Evolutionary conservation across 352 stramenopile genomes (phyloP), one percentile per base, ranked within the genome.

Genomic region (Nothophytophthora sp.): DNA sequence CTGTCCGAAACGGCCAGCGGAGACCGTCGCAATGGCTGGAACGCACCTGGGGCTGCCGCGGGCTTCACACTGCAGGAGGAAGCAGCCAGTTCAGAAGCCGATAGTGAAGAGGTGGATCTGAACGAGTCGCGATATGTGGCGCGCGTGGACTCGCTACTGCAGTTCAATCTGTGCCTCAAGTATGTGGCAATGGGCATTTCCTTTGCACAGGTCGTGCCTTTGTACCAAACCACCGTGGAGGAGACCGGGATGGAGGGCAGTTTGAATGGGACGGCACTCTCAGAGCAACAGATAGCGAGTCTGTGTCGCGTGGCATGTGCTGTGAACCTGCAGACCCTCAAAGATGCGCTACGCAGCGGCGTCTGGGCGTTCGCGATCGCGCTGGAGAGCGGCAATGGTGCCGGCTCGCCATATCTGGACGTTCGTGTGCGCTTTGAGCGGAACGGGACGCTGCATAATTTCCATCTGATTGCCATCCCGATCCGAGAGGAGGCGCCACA

Each of bases 161-260:
- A 23, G 22, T 69, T 65, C 45, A 65, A 65, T 41, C 60, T 55
- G 54, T 69, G 60, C 16, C 50, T 69, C 32, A 64, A 69, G 37
- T 69, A 69, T 18, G 44, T 69, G 33, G 33, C 41, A 3, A 61
- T 61, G 60, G 60, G 60, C 18, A 51, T 69, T n/a, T 61, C 60
- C 18, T 53, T 69, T 42, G 24, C 33, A 10, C 60, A 69, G 29
- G 48, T 61, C 12, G 47, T 57, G 12, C 19, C 49, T 15, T 42
- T 69, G 10, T 65, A 61, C 22, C 47, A 69, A 19, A 55, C 59
- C 18, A 69, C 54, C 22, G 54, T 35, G 5, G 54, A 69, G 44
- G 54, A 64, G 32, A 64, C 48, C 13, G 54, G 60, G 16, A 61
- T 64, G 59, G 53, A 59, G 44, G 15, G 23, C 27, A 52, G 27